Base-by-base conservation (phyloP, 2,329 filamentous ascomycete genomes). In the Pyricularia pennisetigena region DNA sequence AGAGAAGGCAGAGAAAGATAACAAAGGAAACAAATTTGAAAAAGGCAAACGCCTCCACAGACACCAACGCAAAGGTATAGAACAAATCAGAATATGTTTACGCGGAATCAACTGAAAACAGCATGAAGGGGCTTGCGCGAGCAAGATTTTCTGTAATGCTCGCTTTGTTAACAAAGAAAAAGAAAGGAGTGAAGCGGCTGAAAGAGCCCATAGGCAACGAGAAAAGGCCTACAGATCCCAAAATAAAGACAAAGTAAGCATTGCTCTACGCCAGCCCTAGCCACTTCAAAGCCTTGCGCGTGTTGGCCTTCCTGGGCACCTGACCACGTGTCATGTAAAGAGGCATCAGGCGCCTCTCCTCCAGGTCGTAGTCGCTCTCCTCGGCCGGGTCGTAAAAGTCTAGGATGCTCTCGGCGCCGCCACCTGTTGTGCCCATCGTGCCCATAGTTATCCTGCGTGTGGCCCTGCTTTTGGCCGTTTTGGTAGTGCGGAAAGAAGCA, bases 301-400 rank as follows among this genome's bases (percentile, higher is more conserved):
- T 83, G 68, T 80, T 82, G 29, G 2, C 67, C 66, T 68, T 76
- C 75, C 26, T 69, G 63, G 68, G 64, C 1, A 67, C 68, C n/a
- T 67, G 35, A 35, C 69, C 65, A 30, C 66, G 0, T 16, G 70
- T 69, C 73, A 81, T 73, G 54, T 80, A 82, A 28, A 85, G 77
- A 4, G 84, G 84, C 82, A 86, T 84, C 35, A 86, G 79, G 59
- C 82, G 78, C 35, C 82, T 79, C 73, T 84, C 82, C 69, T 84
- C 82, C 26, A 78, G 71, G 68, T 83, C 81, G 69, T 81, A 79
- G 65, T 80, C 77, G 69, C 77, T 79, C 28, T 83, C 82, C 14
- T 76, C 75, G 35, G 75, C 73, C 4, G 74, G 74, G 57, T 82
- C 79, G 68, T 69, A 63, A 7, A 68, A 63, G 32, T 68, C 29